Conservation (phyloP, 768 basidiomycete genomes). For the Suillus tomentosus region DNA sequence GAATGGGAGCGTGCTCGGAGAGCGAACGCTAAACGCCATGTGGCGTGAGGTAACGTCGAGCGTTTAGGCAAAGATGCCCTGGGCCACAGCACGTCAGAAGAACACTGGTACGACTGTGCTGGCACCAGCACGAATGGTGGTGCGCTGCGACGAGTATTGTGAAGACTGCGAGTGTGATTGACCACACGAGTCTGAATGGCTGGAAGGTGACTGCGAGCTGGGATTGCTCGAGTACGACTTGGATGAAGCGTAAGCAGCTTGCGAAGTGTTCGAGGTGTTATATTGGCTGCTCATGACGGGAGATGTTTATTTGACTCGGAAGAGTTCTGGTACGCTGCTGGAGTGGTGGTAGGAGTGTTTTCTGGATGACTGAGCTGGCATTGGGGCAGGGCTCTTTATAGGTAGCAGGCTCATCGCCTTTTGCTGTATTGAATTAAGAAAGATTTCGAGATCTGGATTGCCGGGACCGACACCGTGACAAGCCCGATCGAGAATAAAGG, state of each 20-base stretch:
- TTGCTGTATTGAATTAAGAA: slow-evolving; percentile 20
- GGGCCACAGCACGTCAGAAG: slow-evolving; percentile 42
- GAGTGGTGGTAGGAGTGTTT: slow-evolving; percentile 6
- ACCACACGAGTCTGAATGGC: slow-evolving; percentile 20
- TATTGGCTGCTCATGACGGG: slow-evolving; percentile 31
- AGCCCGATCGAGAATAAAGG: slow-evolving; percentile 23
- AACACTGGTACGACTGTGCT: slow-evolving; percentile 56
- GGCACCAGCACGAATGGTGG: slow-evolving; percentile 52
- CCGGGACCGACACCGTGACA: slow-evolving; percentile 31
- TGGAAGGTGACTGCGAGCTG: slow-evolving; percentile 23
- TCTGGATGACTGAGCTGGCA: slow-evolving; percentile 1
- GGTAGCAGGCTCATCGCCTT: slow-evolving; percentile 31
- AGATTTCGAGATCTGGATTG: slow-evolving; percentile 18
- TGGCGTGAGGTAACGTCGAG: not conserved
- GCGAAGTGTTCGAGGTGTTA: slow-evolving; percentile 20
- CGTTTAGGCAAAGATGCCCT: not conserved
- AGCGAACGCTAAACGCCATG: not conserved
- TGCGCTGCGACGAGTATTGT: slow-evolving; percentile 26
- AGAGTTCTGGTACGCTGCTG: not conserved
- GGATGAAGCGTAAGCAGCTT: slow-evolving; percentile 20
- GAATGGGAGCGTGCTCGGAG: not conserved
- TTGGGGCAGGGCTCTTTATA: slow-evolving; percentile 26
- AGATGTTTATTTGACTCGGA: slow-evolving; percentile 5
- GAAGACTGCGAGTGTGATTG: slow-evolving; percentile 29
- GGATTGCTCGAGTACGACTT: slow-evolving; percentile 23